phyloP scores from a whole-genome alignment of 768 basidiomycete genomes.

The Rhodotorula sphaerocarpa region DNA sequence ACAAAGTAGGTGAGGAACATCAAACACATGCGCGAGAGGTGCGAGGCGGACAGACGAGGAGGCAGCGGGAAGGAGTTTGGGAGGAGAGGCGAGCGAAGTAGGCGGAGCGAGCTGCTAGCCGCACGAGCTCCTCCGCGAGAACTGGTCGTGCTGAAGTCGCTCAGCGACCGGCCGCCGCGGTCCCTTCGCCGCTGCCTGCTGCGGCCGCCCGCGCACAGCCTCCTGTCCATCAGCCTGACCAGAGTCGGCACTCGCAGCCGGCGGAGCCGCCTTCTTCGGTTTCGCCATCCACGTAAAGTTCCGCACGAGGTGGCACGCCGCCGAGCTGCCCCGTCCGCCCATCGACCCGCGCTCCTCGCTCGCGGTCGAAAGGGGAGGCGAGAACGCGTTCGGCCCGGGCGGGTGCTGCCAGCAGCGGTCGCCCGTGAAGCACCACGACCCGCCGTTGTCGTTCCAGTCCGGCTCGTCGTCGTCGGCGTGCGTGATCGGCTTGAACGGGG shows the following conservation, averaged over 20 bases:
- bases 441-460: constrained; percentile 51
- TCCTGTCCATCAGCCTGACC: neutral
- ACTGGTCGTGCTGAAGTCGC: neutral
- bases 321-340: neutral
- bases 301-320: neutral
- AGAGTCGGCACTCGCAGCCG: neutral
- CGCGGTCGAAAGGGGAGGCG: too few relatives aligned
- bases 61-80: neutral
- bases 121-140: constrained; percentile 6
- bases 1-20: neutral
- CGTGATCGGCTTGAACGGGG: constrained; percentile 92
- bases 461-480: constrained; percentile 94
- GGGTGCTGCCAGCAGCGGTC: constrained; percentile 1
- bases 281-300: neutral
- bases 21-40: too few relatives aligned
- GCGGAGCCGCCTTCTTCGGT: too few relatives aligned
- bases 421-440: constrained; percentile 10
- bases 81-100: neutral
- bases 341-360: neutral
- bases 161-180: neutral
- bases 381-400: neutral
- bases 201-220: neutral
- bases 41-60: neutral
- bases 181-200: neutral
- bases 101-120: neutral